Percentiles rank a stretch among this genome's conserved stretches.
These are phyloP conservation scores for Phaffia tasmanica DNA, from an alignment of 768 basidiomycete genomes.

Conservation along the genomic window DNA sequence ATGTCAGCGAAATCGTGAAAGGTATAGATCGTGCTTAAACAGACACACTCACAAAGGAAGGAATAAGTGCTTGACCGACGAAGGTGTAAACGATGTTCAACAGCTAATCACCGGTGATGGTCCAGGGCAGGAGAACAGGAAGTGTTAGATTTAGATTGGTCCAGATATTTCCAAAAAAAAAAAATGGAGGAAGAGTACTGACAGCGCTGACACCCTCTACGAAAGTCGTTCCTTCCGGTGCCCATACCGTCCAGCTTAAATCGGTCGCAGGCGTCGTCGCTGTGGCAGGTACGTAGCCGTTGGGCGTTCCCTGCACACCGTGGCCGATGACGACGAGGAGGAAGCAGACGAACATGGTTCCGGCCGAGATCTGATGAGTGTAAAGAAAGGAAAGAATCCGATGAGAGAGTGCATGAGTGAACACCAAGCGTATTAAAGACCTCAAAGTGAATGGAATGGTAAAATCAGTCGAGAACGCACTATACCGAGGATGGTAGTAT, in stretches of 20 bases:
- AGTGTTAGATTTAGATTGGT: too few species aligned
- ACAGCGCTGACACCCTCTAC: slow-evolving; percentile 14
- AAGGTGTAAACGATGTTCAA: slow-evolving; percentile 27
- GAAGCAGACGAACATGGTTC: slow-evolving; percentile 26
- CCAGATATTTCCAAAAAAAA: neutral
- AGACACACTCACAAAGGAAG: slow-evolving; percentile 22
- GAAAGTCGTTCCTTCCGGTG: slow-evolving; percentile 30
- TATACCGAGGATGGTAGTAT: slow-evolving; percentile 26
- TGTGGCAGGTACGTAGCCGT: slow-evolving; percentile 26
- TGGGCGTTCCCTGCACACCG: slow-evolving; percentile 29
- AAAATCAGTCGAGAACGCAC: slow-evolving; percentile 4
- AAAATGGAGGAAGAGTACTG: neutral
- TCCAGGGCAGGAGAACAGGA: neutral
- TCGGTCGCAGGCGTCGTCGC: slow-evolving; percentile 20
- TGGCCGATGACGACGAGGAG: slow-evolving; percentile 31
- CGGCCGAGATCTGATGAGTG: neutral
- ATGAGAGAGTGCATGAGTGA: slow-evolving; percentile 20
- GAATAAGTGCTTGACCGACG: slow-evolving; percentile 31
- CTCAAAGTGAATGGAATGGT: too few species aligned
- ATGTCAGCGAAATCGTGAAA: too few species aligned
- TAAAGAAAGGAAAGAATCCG: neutral
- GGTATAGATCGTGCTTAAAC: too few species aligned
- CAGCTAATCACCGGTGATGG: neutral
- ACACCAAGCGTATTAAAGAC: too few species aligned
- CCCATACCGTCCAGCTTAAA: slow-evolving; percentile 29